phyloP scores from a whole-genome alignment of 2,329 filamentous ascomycete genomes.

The Elsinoe necatrix region DNA sequence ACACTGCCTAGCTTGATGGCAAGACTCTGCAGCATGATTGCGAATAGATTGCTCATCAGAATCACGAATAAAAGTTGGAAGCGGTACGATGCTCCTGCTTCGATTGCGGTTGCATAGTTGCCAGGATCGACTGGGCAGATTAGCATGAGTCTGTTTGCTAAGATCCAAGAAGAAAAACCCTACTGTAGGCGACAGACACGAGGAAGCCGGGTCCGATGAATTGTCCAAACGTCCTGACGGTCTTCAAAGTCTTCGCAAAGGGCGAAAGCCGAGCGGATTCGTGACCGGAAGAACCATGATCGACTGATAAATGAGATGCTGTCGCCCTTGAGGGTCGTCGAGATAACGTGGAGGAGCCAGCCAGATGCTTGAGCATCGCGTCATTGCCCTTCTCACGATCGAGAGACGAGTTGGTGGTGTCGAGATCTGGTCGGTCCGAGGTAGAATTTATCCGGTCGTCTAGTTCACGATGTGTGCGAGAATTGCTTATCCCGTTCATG shows the following conservation, averaged over 20 bases:
- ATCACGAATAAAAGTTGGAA: conserved; percentile 61
- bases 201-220: conserved; percentile 64
- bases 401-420: conserved; percentile 19
- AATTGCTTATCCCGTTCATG: conserved; percentile 53
- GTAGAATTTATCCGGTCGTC: conserved; percentile 25
- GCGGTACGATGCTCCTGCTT: conserved; percentile 57
- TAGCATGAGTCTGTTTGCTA: background rate
- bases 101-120: conserved; percentile 64
- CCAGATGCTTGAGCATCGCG: conserved; percentile 8
- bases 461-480: conserved; percentile 42
- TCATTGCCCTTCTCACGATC: background rate
- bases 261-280: background rate
- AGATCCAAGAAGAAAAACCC: background rate
- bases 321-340: conserved; percentile 15
- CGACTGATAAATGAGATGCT: conserved; percentile 12
- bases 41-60: conserved; percentile 60
- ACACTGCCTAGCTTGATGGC: conserved; percentile 51
- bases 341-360: background rate
- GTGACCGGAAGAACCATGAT: background rate
- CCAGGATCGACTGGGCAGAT: conserved; percentile 34
- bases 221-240: conserved; percentile 41
- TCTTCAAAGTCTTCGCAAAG: conserved; percentile 3
- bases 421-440: conserved; percentile 24
- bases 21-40: conserved; percentile 61
- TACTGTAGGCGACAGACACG: conserved; percentile 40